A percentile compares a stretch with the other conserved stretches of the same genome.
These are phyloP conservation scores for Fragaria ananassa DNA, from an alignment of 306 rosid genomes.

Conservation along the genomic window DNA sequence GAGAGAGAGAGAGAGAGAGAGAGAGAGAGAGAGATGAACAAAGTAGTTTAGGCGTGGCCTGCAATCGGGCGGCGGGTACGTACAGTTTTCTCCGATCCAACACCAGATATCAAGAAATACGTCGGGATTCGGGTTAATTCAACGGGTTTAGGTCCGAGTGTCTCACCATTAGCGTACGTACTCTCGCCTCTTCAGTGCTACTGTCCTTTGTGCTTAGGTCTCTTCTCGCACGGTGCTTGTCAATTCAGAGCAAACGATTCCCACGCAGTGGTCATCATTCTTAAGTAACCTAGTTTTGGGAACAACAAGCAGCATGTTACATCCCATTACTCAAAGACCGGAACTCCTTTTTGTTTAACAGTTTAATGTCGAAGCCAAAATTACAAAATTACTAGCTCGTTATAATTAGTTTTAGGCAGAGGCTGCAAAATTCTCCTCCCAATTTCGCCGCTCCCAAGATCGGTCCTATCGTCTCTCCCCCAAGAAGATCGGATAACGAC, in stretches of 20 bases:
- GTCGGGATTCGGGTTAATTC: not conserved
- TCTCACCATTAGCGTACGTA: constrained; percentile 5
- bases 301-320: not conserved
- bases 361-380: no score
- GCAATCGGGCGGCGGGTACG: constrained; percentile 51
- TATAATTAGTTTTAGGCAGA: no score
- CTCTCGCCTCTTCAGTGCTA: not conserved
- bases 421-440: no score
- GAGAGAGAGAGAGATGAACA: not conserved
- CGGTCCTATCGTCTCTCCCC: no score
- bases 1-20: not conserved
- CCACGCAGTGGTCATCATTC: not conserved
- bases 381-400: no score
- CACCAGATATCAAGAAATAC: not conserved
- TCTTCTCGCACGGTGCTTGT: not conserved
- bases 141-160: not conserved
- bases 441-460: no score
- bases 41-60: constrained; percentile 36
- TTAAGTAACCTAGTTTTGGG: not conserved
- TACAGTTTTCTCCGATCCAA: constrained; percentile 29
- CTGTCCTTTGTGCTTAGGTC: not conserved
- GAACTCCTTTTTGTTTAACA: no score
- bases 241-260: not conserved
- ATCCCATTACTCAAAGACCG: not conserved
- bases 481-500: no score